These are phyloP conservation scores for Sugiyamaella americana DNA, from an alignment of 805 yeast species.

Conservation along the genomic window DNA sequence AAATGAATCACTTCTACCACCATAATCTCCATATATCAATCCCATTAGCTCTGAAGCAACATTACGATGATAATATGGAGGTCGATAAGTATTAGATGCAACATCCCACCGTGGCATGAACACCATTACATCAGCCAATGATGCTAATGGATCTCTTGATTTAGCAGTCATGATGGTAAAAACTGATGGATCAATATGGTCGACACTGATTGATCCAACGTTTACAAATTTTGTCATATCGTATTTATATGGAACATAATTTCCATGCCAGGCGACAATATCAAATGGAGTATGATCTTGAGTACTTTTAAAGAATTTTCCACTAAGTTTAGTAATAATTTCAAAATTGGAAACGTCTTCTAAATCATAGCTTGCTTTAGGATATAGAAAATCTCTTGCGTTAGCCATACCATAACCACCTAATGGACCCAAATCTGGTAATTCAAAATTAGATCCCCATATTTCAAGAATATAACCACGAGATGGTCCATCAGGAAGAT, in stretches of 20 bases:
- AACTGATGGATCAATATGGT: constrained; percentile 26
- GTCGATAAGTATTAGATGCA: constrained; percentile 24
- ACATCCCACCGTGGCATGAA: constrained; percentile 26
- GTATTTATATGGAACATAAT: constrained; percentile 25
- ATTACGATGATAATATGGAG: constrained; percentile 26
- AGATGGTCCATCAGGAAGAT: constrained; percentile 13
- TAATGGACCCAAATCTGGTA: constrained; percentile 26
- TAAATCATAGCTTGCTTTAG: constrained; percentile 21
- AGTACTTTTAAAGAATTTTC: constrained; percentile 9
- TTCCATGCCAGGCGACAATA: constrained; percentile 26
- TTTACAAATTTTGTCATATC: constrained; percentile 23
- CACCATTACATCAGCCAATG: constrained; percentile 24
- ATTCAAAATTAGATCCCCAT: constrained; percentile 23
- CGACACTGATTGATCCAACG: constrained; percentile 24
- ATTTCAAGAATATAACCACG: constrained; percentile 24
- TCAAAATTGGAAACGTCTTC: background rate
- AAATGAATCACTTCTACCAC: constrained; percentile 23
- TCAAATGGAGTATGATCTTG: constrained; percentile 26
- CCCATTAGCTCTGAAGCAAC: constrained; percentile 23
- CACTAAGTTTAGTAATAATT: constrained; percentile 11
- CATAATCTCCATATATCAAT: constrained; percentile 18
- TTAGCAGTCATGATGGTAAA: constrained; percentile 20
- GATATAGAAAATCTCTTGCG: constrained; percentile 24
- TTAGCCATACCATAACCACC: constrained; percentile 27
- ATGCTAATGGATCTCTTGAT: constrained; percentile 18